A percentile compares a stretch with the other conserved stretches of the same genome.
phyloP scores from a whole-genome alignment of 176 grass and related monocot species.

The Melocanna baccifera region DNA sequence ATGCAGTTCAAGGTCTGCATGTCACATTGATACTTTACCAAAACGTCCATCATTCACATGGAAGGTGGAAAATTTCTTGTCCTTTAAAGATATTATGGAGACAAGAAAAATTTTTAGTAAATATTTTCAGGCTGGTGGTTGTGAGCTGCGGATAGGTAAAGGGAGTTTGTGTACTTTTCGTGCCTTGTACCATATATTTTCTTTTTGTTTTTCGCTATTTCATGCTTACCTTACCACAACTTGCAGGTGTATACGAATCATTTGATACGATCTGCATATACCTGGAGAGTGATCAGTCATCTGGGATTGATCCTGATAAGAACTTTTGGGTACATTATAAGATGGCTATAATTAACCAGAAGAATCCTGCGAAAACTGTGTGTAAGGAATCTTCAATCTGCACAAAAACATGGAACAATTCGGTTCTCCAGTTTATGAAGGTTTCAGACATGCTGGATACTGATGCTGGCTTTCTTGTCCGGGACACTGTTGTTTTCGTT shows the following conservation, averaged over 20 bases:
- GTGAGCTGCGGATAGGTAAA: conserved; percentile 99
- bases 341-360: conserved; percentile 93
- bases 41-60: conserved; percentile 71
- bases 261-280: conserved; percentile 98
- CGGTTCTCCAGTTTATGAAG: conserved; percentile 98
- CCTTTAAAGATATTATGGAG: conserved; percentile 97
- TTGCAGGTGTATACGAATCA: conserved; percentile 92
- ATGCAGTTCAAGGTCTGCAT: conserved; percentile 41
- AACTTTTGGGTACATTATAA: conserved; percentile 98
- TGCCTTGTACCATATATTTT: conserved; percentile 18
- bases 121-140: conserved; percentile 86
- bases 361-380: conserved; percentile 76
- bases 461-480: conserved; percentile 84
- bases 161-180: conserved; percentile 1
- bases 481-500: conserved; percentile 77
- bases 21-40: conserved; percentile 53
- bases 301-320: conserved; percentile 79
- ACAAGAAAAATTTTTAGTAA: conserved; percentile 99
- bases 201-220: conserved; percentile 6
- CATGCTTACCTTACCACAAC: conserved; percentile 23
- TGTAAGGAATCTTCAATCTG: conserved; percentile 99
- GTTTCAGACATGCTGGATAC: conserved; percentile 81
- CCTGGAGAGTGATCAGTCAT: conserved; percentile 93
- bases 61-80: conserved; percentile 98
- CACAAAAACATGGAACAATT: conserved; percentile 99